These are phyloP conservation scores for Penicillium sclerotiorum DNA, from an alignment of 2,329 filamentous ascomycete species.

Conservation along the genomic window DNA sequence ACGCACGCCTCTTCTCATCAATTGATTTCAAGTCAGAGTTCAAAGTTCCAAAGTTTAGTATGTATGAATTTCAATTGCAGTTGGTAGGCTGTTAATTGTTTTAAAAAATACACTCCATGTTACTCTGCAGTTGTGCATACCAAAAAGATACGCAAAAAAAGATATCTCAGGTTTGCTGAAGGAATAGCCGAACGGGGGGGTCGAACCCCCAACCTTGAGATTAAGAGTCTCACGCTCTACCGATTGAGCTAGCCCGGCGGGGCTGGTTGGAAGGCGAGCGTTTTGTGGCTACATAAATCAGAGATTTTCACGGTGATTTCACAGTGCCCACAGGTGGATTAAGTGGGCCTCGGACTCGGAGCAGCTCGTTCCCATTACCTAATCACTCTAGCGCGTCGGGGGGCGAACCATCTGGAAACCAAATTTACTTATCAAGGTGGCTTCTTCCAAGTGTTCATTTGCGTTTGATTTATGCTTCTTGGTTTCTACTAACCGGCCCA, in stretches of 20 bases:
- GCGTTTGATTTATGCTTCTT: slow-evolving; percentile 29
- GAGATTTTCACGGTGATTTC: no score
- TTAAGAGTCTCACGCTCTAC: slow-evolving; percentile 56
- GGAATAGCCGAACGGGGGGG: slow-evolving; percentile 44
- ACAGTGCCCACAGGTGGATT: no score
- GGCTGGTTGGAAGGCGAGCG: slow-evolving; percentile 6
- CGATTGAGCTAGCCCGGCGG: slow-evolving; percentile 55
- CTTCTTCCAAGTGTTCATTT: slow-evolving; percentile 21
- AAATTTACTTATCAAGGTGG: slow-evolving; percentile 21
- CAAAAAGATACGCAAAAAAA: no score
- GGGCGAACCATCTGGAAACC: slow-evolving; percentile 27
- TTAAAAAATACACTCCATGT: no score
- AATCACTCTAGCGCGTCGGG: slow-evolving; percentile 20
- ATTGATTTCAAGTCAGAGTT: no score
- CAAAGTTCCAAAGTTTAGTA: no score
- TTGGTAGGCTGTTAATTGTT: no score
- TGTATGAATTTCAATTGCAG: no score
- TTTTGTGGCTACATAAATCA: slow-evolving; percentile 1
- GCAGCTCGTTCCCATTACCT: slow-evolving; percentile 18
- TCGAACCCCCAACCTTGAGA: slow-evolving; percentile 47
- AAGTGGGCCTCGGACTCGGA: no score
- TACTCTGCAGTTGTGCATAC: no score
- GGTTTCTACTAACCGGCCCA: slow-evolving; percentile 27
- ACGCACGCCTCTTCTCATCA: no score
- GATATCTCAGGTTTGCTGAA: slow-evolving; percentile 24